phyloP scores from a whole-genome alignment of 345 rosid species.

The Litchi chinensis region DNA sequence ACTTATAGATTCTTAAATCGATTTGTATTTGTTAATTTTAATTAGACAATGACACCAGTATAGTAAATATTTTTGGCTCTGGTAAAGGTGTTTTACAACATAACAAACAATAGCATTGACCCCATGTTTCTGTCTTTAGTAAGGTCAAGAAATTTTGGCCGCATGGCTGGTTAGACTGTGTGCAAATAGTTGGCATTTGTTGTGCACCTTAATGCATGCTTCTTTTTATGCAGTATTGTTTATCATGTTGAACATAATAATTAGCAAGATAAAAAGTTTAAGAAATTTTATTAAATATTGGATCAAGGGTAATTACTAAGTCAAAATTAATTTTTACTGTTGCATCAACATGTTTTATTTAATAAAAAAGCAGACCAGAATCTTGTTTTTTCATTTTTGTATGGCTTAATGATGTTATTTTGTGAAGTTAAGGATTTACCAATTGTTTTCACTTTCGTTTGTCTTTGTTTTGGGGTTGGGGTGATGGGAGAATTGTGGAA shows the following conservation, averaged over 20 bases:
- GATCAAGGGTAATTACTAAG: neutral
- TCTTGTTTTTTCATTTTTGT: too few species aligned
- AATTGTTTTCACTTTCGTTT: neutral
- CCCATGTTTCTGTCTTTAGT: neutral
- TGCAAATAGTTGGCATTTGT: neutral
- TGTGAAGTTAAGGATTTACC: neutral
- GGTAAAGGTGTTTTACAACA: neutral
- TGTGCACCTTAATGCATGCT: neutral
- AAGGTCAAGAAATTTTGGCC: neutral
- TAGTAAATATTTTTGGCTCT: neutral
- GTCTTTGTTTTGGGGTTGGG: neutral
- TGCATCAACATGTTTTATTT: neutral
- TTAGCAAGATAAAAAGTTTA: neutral
- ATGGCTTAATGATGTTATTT: neutral
- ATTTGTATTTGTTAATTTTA: too few species aligned
- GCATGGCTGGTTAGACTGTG: neutral
- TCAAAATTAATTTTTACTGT: too few species aligned
- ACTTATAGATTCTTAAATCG: neutral
- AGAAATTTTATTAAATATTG: too few species aligned
- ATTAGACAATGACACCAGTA: neutral
- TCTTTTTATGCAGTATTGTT: neutral
- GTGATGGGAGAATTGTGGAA: neutral
- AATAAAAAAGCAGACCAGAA: neutral
- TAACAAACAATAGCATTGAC: neutral
- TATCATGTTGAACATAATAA: neutral